These are phyloP conservation scores for Trametes hirsuta DNA, from an alignment of 1,284 basidiomycete species.

Conservation along the genomic window DNA sequence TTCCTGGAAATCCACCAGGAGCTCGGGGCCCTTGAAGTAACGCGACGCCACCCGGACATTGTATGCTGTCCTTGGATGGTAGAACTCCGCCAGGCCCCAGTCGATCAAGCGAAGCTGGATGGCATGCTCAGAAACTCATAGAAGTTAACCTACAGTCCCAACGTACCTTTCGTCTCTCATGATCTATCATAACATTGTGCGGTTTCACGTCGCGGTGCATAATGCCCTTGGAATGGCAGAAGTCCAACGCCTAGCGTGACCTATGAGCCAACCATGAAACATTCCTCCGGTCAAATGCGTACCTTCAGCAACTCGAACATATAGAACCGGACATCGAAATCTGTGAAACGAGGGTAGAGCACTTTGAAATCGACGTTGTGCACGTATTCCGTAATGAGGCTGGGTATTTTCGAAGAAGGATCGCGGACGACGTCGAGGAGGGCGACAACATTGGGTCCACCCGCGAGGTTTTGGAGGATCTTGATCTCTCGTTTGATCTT, in stretches of 20 bases:
- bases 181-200: slow-evolving; percentile 99
- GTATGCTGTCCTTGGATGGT: slow-evolving; percentile 97
- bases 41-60: slow-evolving; percentile 97
- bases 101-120: slow-evolving; percentile 90
- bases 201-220: slow-evolving; percentile 99
- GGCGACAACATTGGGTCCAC: slow-evolving; percentile 90
- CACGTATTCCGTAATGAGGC: slow-evolving; percentile 97
- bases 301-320: slow-evolving; percentile 97
- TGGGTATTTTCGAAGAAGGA: slow-evolving; percentile 93
- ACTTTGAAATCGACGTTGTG: slow-evolving; percentile 99
- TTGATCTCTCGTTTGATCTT: slow-evolving; percentile 99
- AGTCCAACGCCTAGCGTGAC: slow-evolving; percentile 83
- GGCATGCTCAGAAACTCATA: neutral
- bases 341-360: slow-evolving; percentile 93
- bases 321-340: slow-evolving; percentile 96
- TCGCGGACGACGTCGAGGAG: slow-evolving; percentile 96
- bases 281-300: slow-evolving; percentile 10
- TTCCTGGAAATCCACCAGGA: slow-evolving; percentile 97
- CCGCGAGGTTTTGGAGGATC: slow-evolving; percentile 95
- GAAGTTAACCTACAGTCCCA: neutral
- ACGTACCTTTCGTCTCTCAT: slow-evolving; percentile 89
- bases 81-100: slow-evolving; percentile 99
- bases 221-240: slow-evolving; percentile 97
- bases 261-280: neutral
- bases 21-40: slow-evolving; percentile 98